These are phyloP conservation scores for Physcomitrellopsis africana DNA, from an alignment of 225 moss, liverwort and hornwort genomes.

Conservation along the genomic window DNA sequence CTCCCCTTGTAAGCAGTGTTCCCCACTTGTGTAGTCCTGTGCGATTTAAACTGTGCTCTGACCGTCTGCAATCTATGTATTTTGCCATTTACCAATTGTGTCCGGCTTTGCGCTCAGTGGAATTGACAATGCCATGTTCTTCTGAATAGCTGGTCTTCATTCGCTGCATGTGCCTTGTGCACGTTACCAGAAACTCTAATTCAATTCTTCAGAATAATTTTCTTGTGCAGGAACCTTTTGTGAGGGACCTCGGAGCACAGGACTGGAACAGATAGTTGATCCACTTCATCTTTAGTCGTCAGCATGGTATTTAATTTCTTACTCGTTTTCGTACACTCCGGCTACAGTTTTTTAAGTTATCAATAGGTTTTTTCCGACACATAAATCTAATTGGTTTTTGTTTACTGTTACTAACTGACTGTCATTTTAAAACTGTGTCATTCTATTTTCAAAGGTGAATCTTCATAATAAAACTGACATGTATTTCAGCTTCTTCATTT, in stretches of 20 bases:
- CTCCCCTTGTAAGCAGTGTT: background rate
- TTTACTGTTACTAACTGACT: no score
- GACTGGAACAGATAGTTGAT: slow-evolving; percentile 49
- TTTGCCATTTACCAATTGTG: background rate
- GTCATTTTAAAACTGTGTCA: no score
- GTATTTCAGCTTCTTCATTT: no score
- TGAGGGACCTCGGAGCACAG: slow-evolving; percentile 30
- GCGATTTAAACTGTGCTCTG: slow-evolving; percentile 4
- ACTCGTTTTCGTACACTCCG: background rate
- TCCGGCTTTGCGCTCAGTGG: background rate
- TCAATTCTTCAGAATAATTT: background rate
- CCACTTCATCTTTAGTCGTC: slow-evolving; percentile 41
- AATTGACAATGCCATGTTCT: slow-evolving; percentile 3
- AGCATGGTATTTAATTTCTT: slow-evolving; percentile 34
- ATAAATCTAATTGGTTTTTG: background rate
- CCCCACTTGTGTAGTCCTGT: background rate
- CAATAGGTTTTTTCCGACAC: background rate
- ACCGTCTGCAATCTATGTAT: slow-evolving; percentile 3
- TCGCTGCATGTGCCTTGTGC: slow-evolving; percentile 7
- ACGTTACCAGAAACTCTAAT: background rate
- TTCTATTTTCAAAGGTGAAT: no score
- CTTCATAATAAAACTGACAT: no score
- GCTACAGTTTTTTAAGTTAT: background rate
- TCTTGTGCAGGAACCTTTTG: slow-evolving; percentile 37
- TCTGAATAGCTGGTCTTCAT: background rate